Base-by-base conservation (phyloP, 2,329 filamentous ascomycete species). In the Metarhizium anisopliae region DNA sequence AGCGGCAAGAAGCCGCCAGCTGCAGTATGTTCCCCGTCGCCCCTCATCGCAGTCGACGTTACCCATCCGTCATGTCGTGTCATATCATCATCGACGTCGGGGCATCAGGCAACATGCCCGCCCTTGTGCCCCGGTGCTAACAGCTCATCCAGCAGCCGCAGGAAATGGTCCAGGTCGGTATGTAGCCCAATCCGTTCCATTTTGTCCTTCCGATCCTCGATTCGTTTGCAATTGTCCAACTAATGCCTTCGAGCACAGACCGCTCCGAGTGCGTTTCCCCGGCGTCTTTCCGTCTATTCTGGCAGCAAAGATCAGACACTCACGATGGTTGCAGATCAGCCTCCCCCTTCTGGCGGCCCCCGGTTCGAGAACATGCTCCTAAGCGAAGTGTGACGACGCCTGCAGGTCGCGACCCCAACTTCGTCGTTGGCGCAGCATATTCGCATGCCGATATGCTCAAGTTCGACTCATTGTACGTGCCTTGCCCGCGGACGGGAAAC, bases 91-190 rank as follows among this genome's bases (percentile, higher is more conserved):
- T 20, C 42, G 42, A 11, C 18, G 6, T 20, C 42, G 42, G 5
- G 42, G 5, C 18, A 18, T 45, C 42, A 11, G 42, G 42, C n/a
- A 6, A 30, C 45, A 49, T 49, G 45, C 25, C 25, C 8, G 18
- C 25, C 4, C 13, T 29, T 16, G 30, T 16, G 38, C 55, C 14
- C 7, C 59, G 25, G 60, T 61, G 63, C 68, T 73, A 63, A 72
- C 68, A 63, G 62, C 69, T 68, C 63, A 64, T 68, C 68, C 68
- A 65, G 67, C 69, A 64, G 71, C 65, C 75, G 68, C 78, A 97
- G 90, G 94, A 99, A 81, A 99, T 99, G 94, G 90, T 96, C 65
- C 93, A 99, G 87, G 92, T 99, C 79, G 93, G 94, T 97, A 86
- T 67, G 80, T 78, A 55, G 55, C 10, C 45, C 42, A 54, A 30